phyloP scores from a whole-genome alignment of 768 basidiomycete species.

The Phlebiopsis flavidoalba region DNA sequence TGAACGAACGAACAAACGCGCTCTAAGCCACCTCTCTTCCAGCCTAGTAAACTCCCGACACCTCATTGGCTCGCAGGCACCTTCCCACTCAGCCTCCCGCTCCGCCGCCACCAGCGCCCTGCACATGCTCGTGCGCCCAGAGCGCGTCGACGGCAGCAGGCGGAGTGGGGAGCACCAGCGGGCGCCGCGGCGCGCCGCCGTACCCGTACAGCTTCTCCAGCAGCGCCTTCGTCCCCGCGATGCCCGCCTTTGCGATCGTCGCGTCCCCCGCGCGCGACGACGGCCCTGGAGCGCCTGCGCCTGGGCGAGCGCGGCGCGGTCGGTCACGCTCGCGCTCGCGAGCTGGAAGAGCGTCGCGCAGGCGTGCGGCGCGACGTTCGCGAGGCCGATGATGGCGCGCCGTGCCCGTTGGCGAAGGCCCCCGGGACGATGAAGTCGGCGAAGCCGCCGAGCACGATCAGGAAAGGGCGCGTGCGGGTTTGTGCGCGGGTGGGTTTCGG shows the following conservation, averaged over 20 bases:
- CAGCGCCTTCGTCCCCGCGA: constrained; percentile 79
- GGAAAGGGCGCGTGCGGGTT: constrained; percentile 64
- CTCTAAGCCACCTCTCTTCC: background rate
- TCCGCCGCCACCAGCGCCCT: constrained; percentile 62
- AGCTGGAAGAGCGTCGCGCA: constrained; percentile 57
- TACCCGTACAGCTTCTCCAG: constrained; percentile 77
- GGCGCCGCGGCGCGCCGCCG: constrained; percentile 72
- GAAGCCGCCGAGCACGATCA: constrained; percentile 85
- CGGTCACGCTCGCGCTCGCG: constrained; percentile 48
- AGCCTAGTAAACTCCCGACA: no score
- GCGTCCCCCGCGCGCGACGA: constrained; percentile 78
- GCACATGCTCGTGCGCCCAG: constrained; percentile 70
- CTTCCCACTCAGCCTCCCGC: constrained; percentile 47
- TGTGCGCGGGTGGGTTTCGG: constrained; percentile 62
- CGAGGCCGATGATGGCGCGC: constrained; percentile 92
- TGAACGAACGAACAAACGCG: background rate
- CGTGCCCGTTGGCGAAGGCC: constrained; percentile 68
- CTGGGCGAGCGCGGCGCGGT: constrained; percentile 56
- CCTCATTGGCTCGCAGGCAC: background rate
- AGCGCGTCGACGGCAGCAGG: constrained; percentile 50
- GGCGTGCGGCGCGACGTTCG: constrained; percentile 74
- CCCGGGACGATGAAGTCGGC: constrained; percentile 80
- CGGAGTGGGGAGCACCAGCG: constrained; percentile 66
- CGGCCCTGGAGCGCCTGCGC: constrained; percentile 74
- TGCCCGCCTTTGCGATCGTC: constrained; percentile 70